phyloP scores from a whole-genome alignment of 2,329 filamentous ascomycete genomes.

The Aureobasidium pullulans region DNA sequence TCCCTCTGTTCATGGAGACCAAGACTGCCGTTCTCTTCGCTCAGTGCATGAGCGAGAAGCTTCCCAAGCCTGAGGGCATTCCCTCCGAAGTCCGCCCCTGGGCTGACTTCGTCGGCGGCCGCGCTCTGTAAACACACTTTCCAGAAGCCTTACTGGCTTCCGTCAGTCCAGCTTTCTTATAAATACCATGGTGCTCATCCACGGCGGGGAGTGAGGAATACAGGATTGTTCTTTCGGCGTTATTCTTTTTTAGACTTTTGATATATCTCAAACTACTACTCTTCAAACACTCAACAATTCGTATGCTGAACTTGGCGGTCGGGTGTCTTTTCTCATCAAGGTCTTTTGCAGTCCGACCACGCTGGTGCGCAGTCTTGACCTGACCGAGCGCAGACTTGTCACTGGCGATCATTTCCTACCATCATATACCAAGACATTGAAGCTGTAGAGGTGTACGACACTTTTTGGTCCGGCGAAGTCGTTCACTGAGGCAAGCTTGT shows the following conservation, averaged over 20 bases:
- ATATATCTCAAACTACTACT: not conserved
- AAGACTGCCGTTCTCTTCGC: constrained; percentile 96
- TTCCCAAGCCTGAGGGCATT: constrained; percentile 80
- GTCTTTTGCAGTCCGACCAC: no score
- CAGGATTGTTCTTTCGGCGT: not conserved
- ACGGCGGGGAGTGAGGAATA: not conserved
- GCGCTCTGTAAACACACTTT: constrained; percentile 1
- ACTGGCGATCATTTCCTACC: no score
- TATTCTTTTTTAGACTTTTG: not conserved
- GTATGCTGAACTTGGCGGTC: not conserved
- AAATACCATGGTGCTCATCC: not conserved
- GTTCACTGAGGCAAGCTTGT: no score
- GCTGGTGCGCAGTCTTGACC: no score
- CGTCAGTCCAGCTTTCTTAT: not conserved
- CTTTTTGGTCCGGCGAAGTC: no score
- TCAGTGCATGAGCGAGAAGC: constrained; percentile 93
- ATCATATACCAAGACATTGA: no score
- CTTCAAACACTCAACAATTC: not conserved
- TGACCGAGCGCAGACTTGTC: no score
- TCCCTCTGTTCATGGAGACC: constrained; percentile 96
- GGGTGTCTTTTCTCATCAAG: not conserved
- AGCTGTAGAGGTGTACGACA: no score
- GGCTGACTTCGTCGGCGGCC: constrained; percentile 79
- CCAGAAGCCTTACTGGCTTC: not conserved
- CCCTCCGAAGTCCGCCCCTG: constrained; percentile 86